These are phyloP conservation scores for Ceratorhiza oryzae-sativae DNA, from an alignment of 1,284 basidiomycete genomes.

Conservation along the genomic window DNA sequence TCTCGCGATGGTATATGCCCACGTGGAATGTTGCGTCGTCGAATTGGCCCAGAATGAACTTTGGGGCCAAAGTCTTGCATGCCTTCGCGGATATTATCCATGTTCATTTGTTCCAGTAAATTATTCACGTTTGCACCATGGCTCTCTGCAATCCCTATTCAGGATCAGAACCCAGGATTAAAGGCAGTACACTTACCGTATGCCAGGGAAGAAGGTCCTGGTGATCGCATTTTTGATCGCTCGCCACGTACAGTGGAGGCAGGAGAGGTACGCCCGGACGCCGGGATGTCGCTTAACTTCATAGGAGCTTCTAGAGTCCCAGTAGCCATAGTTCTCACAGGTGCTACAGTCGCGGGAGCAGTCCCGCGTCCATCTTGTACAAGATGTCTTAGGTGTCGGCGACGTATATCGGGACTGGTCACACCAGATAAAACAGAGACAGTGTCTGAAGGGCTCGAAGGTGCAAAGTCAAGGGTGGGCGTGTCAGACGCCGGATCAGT, in stretches of 20 bases:
- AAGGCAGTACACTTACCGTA: conserved; percentile 56
- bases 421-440: conserved; percentile 53
- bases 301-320: conserved; percentile 76
- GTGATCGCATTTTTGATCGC: conserved; percentile 8
- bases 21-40: conserved; percentile 72
- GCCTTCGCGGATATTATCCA: conserved; percentile 82
- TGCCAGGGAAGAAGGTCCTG: conserved; percentile 9
- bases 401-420: conserved; percentile 55
- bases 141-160: conserved; percentile 62
- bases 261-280: conserved; percentile 60
- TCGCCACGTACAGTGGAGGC: conserved; percentile 44
- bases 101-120: conserved; percentile 85
- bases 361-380: conserved; percentile 65
- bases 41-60: conserved; percentile 78
- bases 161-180: no score
- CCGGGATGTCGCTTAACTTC: conserved; percentile 66
- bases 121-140: conserved; percentile 87
- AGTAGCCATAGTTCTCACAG: conserved; percentile 76
- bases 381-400: conserved; percentile 35
- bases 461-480: conserved; percentile 35
- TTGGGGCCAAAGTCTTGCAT: conserved; percentile 89
- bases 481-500: conserved; percentile 37
- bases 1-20: conserved; percentile 70
- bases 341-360: conserved; percentile 76
- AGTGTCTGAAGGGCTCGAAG: conserved; percentile 51